Conservation (phyloP, 2,329 filamentous ascomycete species). For the Fusarium gaditjirri region DNA sequence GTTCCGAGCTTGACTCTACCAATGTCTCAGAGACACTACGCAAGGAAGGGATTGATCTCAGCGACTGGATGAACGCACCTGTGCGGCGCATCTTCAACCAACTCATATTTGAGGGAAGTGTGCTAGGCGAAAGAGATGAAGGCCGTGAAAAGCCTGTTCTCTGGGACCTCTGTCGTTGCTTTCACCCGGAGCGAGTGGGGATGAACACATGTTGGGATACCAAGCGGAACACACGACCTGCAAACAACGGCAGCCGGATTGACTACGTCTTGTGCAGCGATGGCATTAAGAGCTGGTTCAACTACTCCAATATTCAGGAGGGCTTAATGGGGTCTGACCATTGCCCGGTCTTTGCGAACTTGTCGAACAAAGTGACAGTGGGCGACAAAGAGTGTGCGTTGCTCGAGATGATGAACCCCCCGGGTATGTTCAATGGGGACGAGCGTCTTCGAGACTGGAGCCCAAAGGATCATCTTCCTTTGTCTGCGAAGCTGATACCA, state of each 20-base stretch:
- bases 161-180: constrained; percentile 85
- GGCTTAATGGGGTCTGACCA: constrained; percentile 95
- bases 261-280: constrained; percentile 91
- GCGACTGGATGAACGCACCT: constrained; percentile 78
- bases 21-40: constrained; percentile 76
- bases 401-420: constrained; percentile 80
- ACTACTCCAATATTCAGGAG: constrained; percentile 87
- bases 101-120: constrained; percentile 77
- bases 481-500: constrained; percentile 85
- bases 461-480: constrained; percentile 72
- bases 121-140: constrained; percentile 73
- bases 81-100: constrained; percentile 86
- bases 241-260: constrained; percentile 91
- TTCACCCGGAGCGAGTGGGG: constrained; percentile 80
- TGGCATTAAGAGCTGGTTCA: constrained; percentile 83
- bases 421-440: constrained; percentile 76
- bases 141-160: constrained; percentile 77
- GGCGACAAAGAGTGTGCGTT: constrained; percentile 64
- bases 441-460: constrained; percentile 73
- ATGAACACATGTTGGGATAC: constrained; percentile 99
- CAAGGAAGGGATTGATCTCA: constrained; percentile 73
- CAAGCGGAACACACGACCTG: constrained; percentile 92
- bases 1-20: constrained; percentile 78
- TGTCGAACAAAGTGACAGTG: constrained; percentile 71
- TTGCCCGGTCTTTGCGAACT: constrained; percentile 86